Conservation (phyloP, 2,329 filamentous ascomycete genomes). For the Septoria petroselini region DNA sequence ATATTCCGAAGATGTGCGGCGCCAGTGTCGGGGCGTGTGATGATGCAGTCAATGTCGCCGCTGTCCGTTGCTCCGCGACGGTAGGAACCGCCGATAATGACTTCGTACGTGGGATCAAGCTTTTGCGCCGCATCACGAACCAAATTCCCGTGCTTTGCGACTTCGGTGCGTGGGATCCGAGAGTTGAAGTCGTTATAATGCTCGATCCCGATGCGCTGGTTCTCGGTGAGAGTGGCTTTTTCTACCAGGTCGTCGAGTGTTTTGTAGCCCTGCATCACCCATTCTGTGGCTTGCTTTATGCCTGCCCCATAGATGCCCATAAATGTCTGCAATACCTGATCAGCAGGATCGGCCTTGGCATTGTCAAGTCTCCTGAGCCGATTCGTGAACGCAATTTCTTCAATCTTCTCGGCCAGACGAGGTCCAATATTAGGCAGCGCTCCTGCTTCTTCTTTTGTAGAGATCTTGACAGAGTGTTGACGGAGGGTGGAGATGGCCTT, state of each 20-base stretch:
- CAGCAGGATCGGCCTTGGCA: constrained; percentile 63
- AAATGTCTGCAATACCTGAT: constrained; percentile 65
- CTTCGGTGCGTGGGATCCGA: constrained; percentile 74
- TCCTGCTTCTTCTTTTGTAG: constrained; percentile 66
- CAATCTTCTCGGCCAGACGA: constrained; percentile 77
- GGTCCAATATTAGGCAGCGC: constrained; percentile 66
- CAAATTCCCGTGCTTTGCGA: constrained; percentile 64
- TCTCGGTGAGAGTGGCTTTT: constrained; percentile 62
- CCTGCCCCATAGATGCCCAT: constrained; percentile 78
- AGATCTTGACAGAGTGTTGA: constrained; percentile 61
- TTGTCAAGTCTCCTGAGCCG: constrained; percentile 69
- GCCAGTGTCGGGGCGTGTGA: constrained; percentile 65
- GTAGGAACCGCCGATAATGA: constrained; percentile 81
- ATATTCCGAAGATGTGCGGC: constrained; percentile 59
- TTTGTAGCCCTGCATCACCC: constrained; percentile 71
- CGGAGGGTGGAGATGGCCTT: constrained; percentile 72
- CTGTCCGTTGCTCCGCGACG: constrained; percentile 71
- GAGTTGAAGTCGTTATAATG: constrained; percentile 75
- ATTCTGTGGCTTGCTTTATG: constrained; percentile 64
- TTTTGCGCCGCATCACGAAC: constrained; percentile 58
- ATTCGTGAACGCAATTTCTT: constrained; percentile 78
- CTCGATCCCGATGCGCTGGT: constrained; percentile 73
- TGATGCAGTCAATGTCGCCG: constrained; percentile 80
- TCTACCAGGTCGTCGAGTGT: constrained; percentile 68
- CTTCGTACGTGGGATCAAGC: constrained; percentile 63